Conservation (phyloP, 2,329 filamentous ascomycete species). For the Colletotrichum agaves region DNA sequence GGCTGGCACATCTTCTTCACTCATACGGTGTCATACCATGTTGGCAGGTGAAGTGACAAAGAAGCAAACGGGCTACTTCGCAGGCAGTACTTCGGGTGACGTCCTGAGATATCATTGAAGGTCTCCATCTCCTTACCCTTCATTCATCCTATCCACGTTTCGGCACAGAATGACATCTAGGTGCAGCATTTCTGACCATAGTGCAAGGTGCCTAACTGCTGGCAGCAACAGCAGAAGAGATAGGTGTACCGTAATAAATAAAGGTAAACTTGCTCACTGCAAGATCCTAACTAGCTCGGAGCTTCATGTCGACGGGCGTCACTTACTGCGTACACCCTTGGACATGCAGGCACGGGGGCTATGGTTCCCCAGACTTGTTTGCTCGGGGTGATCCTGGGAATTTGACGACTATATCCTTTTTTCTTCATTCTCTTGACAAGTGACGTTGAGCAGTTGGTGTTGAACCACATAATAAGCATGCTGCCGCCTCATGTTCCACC, state of each 20-base stretch:
- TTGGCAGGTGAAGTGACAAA: no score
- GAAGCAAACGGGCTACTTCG: no score
- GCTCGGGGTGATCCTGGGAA: not conserved
- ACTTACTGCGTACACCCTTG: not conserved
- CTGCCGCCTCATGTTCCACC: not conserved
- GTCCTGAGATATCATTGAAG: no score
- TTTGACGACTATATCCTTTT: no score
- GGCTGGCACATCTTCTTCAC: not conserved
- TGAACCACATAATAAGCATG: not conserved
- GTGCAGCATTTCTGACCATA: not conserved
- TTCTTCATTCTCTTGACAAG: no score
- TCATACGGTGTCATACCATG: no score
- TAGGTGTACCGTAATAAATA: not conserved
- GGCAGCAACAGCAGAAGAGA: not conserved
- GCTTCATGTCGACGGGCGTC: not conserved
- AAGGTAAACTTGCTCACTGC: constrained; percentile 26
- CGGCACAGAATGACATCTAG: not conserved
- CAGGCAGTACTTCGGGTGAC: no score
- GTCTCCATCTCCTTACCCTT: no score
- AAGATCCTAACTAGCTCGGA: constrained; percentile 8
- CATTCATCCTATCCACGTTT: not conserved
- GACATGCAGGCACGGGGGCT: constrained; percentile 2
- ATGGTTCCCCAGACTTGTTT: not conserved
- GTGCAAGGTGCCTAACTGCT: constrained; percentile 6
- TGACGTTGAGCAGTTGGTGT: not conserved